Conservation (phyloP, 768 basidiomycete species). For the Obba rivulosa region DNA sequence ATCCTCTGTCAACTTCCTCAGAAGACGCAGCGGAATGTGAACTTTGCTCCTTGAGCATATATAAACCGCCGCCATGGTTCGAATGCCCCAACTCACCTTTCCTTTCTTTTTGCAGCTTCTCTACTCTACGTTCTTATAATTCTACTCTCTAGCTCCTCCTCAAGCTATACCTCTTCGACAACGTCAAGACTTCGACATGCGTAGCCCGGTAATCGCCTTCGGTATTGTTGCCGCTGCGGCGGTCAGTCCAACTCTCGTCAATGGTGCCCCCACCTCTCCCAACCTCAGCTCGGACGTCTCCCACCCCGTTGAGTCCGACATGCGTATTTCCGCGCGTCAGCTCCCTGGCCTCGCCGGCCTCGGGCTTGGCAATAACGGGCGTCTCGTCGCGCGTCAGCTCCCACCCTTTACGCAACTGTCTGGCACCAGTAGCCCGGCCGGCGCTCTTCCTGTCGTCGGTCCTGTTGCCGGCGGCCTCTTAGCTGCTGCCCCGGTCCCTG, state of each 20-base stretch:
- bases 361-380: neutral
- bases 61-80: constrained; percentile 8
- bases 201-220: constrained; percentile 28
- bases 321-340: neutral
- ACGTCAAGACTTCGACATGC: constrained; percentile 18
- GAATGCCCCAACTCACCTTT: constrained; percentile 11
- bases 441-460: too few relatives aligned
- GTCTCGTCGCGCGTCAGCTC: neutral
- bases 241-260: constrained; percentile 24
- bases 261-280: constrained; percentile 21
- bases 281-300: constrained; percentile 12
- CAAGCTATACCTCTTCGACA: constrained; percentile 7
- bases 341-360: neutral
- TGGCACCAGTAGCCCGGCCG: too few relatives aligned
- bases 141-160: constrained; percentile 11
- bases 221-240: constrained; percentile 23
- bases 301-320: constrained; percentile 1
- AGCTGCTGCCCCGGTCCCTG: too few relatives aligned
- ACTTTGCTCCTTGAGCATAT: constrained; percentile 10
- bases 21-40: constrained; percentile 24
- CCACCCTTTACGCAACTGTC: too few relatives aligned
- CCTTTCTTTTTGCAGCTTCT: constrained; percentile 12
- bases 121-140: constrained; percentile 23
- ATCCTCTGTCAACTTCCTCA: constrained; percentile 3
- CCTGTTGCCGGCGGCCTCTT: too few relatives aligned